Evolutionary conservation across 2,329 filamentous ascomycete genomes (phyloP), one percentile per base, ranked within the genome.

Genomic region (Aspergillus sp.): DNA sequence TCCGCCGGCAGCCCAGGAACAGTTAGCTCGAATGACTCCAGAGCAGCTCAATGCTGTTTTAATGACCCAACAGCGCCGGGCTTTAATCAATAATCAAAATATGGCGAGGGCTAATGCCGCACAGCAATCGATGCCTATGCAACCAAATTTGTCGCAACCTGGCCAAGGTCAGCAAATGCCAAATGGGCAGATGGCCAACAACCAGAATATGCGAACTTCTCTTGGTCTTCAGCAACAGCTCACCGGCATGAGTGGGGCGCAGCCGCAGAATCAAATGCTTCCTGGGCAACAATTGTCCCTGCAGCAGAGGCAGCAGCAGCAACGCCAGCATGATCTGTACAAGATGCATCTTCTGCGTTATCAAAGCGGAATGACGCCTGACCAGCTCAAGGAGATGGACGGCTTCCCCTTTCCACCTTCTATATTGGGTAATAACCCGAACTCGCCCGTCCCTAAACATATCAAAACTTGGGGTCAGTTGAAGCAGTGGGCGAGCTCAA

Each of bases 381-480:
- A 71, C 5, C 67, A 72, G 46, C 46, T 58, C n/a, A 62, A 60
- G 44, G 62, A 70, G 35, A 73, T 73, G 70, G 70, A 73, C 47
- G 56, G 56, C 27, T 31, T 62, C 5, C 47, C 50, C 7, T 72
- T 71, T 42, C 70, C 69, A 5, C 59, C 56, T 2, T 54, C 52
- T 8, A 60, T 66, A n/a, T 50, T 68, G 9, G 60, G 56, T 42
- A 57, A 58, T 31, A 64, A 59, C 29, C 51, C 54, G n/a, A 62
- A 52, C 9, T 57, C 62, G 27, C 59, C 65, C 12, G 54, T 78
- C 7, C 77, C 78, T 5, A 71, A 70, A 27, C 61, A 73, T 9
- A 65, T 81, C 26, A 75, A 71, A 51, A 74, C 71, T 2, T 82
- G 79, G 79, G 72, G 71, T 7, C 73, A 79, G 44, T 64, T 82